Base-by-base conservation (phyloP, 2,329 filamentous ascomycete genomes). In the Diplodia seriata region DNA sequence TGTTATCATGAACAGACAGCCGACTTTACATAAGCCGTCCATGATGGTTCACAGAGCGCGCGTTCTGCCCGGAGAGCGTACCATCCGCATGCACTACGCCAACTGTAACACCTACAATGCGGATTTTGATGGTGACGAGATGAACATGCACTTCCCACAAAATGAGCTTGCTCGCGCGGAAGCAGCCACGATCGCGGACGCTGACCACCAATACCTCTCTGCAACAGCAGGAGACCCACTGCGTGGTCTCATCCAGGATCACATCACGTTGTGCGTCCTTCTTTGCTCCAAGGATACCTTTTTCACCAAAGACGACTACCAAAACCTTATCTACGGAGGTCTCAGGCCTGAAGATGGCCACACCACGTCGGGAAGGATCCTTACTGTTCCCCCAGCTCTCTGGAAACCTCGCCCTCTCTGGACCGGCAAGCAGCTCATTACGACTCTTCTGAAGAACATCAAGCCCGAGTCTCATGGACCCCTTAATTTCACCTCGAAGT, bases 141-240 rank as follows among this genome's bases (percentile, higher is more conserved):
- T 99, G 95, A 99, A 99, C 79, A 96, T 99, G 94, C 95, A 99
- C 81, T 98, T 99, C 76, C 95, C 95, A 1, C 95, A 99, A 74
- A 98, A 97, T 73, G 96, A 98, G 77, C 85, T 98, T 71, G 95
- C 95, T 18, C 87, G 95, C 73, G 92, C 94, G 2, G 95, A 99
- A 81, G 95, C 95, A 1, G 86, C 97, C 72, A 92, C 93, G 72
- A 90, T 99, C 74, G 95, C 95, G 47, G 94, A 98, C 77, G 97
- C 95, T 2, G 94, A 99, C 77, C 94, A 97, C 76, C 95, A 99
- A 75, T 99, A 99, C 77, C 86, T 99, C 43, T 97, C 94, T 40
- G 92, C 91, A 23, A 99, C 95, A 3, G 92, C 93, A 18, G 95
- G 95, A 68, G 97, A 97, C 76, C 95, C 95, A 0, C 84, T 99